Conservation (phyloP, 805 yeast genomes). For the Starmerella cellae region DNA sequence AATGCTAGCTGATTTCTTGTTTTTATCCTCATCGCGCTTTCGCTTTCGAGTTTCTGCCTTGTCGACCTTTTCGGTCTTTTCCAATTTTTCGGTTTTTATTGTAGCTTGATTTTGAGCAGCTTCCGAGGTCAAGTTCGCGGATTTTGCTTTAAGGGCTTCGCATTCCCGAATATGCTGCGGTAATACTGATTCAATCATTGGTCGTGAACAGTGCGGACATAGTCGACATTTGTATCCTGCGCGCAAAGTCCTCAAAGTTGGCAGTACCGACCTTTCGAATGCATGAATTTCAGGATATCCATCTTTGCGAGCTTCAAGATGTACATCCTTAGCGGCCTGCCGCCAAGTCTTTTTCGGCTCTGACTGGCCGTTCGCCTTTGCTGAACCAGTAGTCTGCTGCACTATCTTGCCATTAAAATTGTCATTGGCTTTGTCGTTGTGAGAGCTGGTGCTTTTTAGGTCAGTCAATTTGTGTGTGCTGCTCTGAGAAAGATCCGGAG, state of each 20-base stretch:
- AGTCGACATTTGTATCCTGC: slow-evolving; percentile 22
- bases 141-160: background rate
- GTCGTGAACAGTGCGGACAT: slow-evolving; percentile 25
- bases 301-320: slow-evolving; percentile 6
- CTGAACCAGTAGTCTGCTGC: too few relatives aligned
- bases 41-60: background rate
- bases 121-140: too few relatives aligned
- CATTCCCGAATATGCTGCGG: slow-evolving; percentile 20
- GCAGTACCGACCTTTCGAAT: slow-evolving; percentile 22
- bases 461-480: too few relatives aligned
- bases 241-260: slow-evolving; percentile 20
- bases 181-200: slow-evolving; percentile 20
- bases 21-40: background rate
- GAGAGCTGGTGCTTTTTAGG: too few relatives aligned
- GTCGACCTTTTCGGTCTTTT: background rate
- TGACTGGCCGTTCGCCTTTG: background rate
- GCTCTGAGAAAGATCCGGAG: too few relatives aligned
- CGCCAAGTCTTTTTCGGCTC: slow-evolving; percentile 13
- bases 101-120: too few relatives aligned
- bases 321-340: slow-evolving; percentile 16
- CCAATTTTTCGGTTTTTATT: background rate
- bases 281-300: slow-evolving; percentile 13
- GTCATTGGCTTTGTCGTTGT: too few relatives aligned
- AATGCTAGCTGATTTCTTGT: background rate
- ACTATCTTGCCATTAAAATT: too few relatives aligned